Conservation (phyloP, 23 red algal species). For the Gracilaria domingensis region DNA sequence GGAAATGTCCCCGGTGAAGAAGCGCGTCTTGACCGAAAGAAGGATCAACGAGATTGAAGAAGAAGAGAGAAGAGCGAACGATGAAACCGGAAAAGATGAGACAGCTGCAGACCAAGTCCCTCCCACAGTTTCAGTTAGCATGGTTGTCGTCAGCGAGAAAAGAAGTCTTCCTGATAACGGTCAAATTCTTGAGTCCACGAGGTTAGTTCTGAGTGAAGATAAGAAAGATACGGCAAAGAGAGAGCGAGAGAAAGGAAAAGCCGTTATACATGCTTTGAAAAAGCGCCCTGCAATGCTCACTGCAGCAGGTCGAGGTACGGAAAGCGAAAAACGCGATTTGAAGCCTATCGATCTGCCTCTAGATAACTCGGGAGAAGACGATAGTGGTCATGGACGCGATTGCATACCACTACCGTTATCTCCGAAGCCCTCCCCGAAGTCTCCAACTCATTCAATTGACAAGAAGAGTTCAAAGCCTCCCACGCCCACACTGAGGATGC, state of each 20-base stretch:
- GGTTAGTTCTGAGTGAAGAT: conserved; percentile 9
- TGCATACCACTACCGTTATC: not conserved
- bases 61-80: not conserved
- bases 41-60: conserved; percentile 10
- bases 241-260: not conserved
- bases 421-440: not conserved
- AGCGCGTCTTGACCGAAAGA: not conserved
- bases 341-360: not conserved
- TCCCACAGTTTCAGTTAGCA: conserved; percentile 40
- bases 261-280: conserved; percentile 20
- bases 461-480: conserved; percentile 2
- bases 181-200: conserved; percentile 60
- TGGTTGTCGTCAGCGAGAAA: conserved; percentile 74
- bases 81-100: not conserved
- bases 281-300: conserved; percentile 12
- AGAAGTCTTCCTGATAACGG: conserved; percentile 62
- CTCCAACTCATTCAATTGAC: not conserved
- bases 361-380: not conserved
- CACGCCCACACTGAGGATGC: not conserved
- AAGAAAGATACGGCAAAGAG: not conserved
- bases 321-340: not conserved
- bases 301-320: not conserved
- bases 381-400: not conserved
- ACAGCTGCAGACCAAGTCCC: not conserved
- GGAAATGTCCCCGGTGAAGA: conserved; percentile 12